Percentiles rank a stretch among this genome's conserved stretches.
Evolutionary conservation across 1,139 yeast genomes (phyloP).

Genomic region (Pichia sp.): DNA sequence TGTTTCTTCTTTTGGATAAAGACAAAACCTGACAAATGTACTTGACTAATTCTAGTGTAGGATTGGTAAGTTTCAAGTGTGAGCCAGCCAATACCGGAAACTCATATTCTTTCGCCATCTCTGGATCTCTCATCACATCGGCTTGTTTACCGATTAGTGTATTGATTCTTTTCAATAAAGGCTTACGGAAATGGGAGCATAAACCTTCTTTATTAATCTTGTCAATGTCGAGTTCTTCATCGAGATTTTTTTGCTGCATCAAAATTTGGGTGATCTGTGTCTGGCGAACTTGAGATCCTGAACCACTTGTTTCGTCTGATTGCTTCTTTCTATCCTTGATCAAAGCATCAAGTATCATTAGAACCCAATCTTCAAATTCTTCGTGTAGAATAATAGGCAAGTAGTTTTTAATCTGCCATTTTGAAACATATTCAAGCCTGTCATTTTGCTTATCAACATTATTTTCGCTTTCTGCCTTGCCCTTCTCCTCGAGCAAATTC

Average conservation of each 20-base stretch:
- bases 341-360: constrained; percentile 69
- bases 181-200: constrained; percentile 52
- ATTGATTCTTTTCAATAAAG: constrained; percentile 61
- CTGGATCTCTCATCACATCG: constrained; percentile 68
- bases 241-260: constrained; percentile 38
- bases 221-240: constrained; percentile 37
- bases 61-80: constrained; percentile 56
- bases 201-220: constrained; percentile 36
- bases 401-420: constrained; percentile 78
- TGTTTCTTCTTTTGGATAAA: constrained; percentile 56
- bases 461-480: constrained; percentile 36
- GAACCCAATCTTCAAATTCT: constrained; percentile 86
- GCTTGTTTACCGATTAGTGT: constrained; percentile 64
- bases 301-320: constrained; percentile 24
- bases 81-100: constrained; percentile 76
- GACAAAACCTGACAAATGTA: constrained; percentile 67
- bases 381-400: constrained; percentile 71
- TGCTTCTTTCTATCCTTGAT: constrained; percentile 51
- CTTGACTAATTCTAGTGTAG: constrained; percentile 77
- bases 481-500: not conserved
- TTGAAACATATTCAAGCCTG: constrained; percentile 54
- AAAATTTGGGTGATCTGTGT: constrained; percentile 62
- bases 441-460: constrained; percentile 34
- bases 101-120: constrained; percentile 57
- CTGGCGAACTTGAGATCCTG: constrained; percentile 49